Evolutionary conservation across 257 asterid species (phyloP), one percentile per base, ranked within the genome.

Genomic region (Knoxia roxburghii): DNA sequence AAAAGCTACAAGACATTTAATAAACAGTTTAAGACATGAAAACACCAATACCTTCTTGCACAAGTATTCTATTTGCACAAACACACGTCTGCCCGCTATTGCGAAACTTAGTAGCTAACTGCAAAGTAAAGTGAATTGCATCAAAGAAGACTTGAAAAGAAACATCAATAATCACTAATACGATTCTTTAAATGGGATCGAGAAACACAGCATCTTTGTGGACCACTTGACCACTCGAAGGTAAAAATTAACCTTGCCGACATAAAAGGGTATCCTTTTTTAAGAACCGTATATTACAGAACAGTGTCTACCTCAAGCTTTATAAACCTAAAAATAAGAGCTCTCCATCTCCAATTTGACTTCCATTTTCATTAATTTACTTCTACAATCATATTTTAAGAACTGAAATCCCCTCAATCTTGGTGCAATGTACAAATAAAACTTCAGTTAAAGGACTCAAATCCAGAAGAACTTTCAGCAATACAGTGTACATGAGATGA

Each of bases 81-180:
- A 94, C 93, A 69, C 99, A 94, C 35, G 99, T 94, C 83, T 94
- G 98, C 65, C 99, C 99, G 76, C 95, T 94, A 80, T 94, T 94
- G 15, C 96, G 95, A 80, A 94, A 94, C 79, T 94, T 90, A 52
- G 96, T 81, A 15, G 95, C 96, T 73, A 94, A 70, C 98, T 91
- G 94, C 83, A 81, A 67, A 27, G 57, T 37, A 23, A 77, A 52
- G 76, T 65, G 64, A 53, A 64, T 69, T 53, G 75, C 62, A 64
- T 51, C 62, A 70, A 65, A 53, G 59, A 27, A 68, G 21, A 23
- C 43, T 55, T 64, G 56, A 68, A 51, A 63, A 18, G 68, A 55
- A 65, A 72, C 48, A n/a, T n/a, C n/a, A n/a, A n/a, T n/a, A n/a
- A n/a, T n/a, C n/a, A n/a, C n/a, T n/a, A n/a, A n/a, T n/a, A n/a